phyloP scores from a whole-genome alignment of 768 basidiomycete species.

The Rhodotorula kratochvilovae region DNA sequence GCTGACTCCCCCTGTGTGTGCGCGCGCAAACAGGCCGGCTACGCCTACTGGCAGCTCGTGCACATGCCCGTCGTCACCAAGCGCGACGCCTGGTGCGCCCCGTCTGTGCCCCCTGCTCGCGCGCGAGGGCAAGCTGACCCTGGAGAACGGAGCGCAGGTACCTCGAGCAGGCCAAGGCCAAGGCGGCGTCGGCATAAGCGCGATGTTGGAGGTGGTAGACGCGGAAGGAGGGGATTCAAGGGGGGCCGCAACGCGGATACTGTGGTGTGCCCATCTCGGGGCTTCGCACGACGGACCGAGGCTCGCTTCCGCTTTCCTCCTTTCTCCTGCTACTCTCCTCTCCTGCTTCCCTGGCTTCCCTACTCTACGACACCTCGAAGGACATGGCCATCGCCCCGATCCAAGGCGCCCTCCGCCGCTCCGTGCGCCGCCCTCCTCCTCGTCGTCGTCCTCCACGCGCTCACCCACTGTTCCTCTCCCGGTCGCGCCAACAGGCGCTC shows the following conservation, averaged over 20 bases:
- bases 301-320: not conserved
- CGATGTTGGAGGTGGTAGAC: not conserved
- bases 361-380: not conserved
- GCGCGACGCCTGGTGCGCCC: conserved; percentile 28
- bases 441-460: not conserved
- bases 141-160: not conserved
- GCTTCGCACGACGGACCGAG: not conserved
- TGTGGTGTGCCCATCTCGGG: not conserved
- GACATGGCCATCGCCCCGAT: conserved; percentile 28
- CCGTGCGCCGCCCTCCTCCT: not conserved
- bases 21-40: not conserved
- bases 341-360: not conserved
- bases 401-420: conserved; percentile 18
- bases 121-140: too few relatives aligned
- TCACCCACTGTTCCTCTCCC: not conserved
- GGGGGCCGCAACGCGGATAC: not conserved
- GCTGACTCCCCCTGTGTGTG: too few relatives aligned
- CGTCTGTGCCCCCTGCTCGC: too few relatives aligned
- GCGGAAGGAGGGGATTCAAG: not conserved
- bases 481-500: not conserved
- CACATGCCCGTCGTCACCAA: conserved; percentile 23
- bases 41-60: not conserved
- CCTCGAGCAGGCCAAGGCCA: conserved; percentile 20
- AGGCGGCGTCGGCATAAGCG: conserved; percentile 5
- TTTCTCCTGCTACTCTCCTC: not conserved